Conservation (phyloP, 805 yeast species). For the Sporopachydermia quercuum region DNA sequence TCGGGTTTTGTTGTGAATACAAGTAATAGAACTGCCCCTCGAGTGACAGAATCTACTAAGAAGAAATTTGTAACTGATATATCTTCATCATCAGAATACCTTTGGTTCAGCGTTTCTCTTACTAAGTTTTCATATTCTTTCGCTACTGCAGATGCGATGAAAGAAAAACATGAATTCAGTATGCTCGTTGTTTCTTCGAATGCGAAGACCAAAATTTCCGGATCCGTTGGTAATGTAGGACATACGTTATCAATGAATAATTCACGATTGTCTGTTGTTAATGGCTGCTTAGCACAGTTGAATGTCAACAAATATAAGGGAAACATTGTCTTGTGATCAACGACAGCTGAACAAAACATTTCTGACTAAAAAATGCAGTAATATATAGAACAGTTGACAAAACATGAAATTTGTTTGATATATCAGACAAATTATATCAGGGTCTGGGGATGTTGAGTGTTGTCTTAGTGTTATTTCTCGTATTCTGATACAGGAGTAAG, state of each 20-base stretch:
- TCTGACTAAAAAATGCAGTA: background rate
- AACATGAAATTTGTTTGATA: background rate
- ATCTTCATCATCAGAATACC: too few species aligned
- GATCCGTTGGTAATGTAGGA: background rate
- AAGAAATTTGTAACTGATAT: background rate
- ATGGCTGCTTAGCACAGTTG: slow-evolving; percentile 1
- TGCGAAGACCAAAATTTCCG: background rate
- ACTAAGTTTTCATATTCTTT: background rate
- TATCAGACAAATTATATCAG: background rate
- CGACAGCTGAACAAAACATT: too few species aligned
- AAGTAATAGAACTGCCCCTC: background rate
- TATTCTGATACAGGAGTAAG: too few species aligned
- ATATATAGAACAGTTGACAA: background rate
- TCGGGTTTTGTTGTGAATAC: background rate
- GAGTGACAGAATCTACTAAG: background rate
- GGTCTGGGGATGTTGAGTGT: background rate
- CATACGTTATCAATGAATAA: background rate
- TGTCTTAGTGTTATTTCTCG: background rate
- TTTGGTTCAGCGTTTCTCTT: background rate
- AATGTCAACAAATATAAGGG: background rate
- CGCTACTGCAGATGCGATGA: background rate
- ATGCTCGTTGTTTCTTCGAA: background rate
- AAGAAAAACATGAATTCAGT: background rate
- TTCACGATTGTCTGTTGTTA: background rate
- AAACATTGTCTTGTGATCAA: too few species aligned